Base-by-base conservation (phyloP, 2,329 filamentous ascomycete genomes). In the Knufia fluminis region DNA sequence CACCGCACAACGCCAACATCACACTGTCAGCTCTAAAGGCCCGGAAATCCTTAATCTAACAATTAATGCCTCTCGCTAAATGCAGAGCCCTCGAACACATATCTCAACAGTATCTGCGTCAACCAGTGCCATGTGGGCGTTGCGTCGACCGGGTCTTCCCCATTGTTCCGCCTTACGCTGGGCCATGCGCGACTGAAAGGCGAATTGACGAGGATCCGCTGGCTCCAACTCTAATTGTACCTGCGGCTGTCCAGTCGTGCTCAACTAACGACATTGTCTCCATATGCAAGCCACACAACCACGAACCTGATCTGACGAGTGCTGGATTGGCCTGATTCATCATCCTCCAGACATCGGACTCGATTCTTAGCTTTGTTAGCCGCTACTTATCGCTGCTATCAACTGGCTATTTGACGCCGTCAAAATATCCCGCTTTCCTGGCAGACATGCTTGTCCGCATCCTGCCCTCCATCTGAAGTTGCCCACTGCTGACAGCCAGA, bases 291-390 rank as follows among this genome's bases (percentile, higher is more conserved):
- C 57, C 57, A 57, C 57, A 51, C 26, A 48, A 48, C 33, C 45
- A 26, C 23, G 45, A 48, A 28, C 45, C 22, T 31, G 33, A 47
- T 38, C 32, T 36, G 17, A 36, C 44, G 33, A 44, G 43, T 41
- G 26, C 42, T 51, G 54, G 54, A 55, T 59, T 56, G 55, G 54
- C 55, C 50, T 54, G 55, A 55, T 56, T 53, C 52, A 52, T 51
- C 55, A 52, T 47, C 49, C 54, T 54, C 53, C 51, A 55, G 51
- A 54, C 50, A 52, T 51, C 35, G 33, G 31, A 10, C 20, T 40
- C 7, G 12, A 40, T n/a, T 20, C 17, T 31, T 40, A 39, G 45
- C 33, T 48, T 49, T 26, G 28, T n/a, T 32, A 43, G 38, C 16
- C 24, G 33, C 46, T 32, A 49, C 46, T 56, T 57, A 57, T 57